These are phyloP conservation scores for Cicer bijugum DNA, from an alignment of 306 rosid species.

Conservation along the genomic window DNA sequence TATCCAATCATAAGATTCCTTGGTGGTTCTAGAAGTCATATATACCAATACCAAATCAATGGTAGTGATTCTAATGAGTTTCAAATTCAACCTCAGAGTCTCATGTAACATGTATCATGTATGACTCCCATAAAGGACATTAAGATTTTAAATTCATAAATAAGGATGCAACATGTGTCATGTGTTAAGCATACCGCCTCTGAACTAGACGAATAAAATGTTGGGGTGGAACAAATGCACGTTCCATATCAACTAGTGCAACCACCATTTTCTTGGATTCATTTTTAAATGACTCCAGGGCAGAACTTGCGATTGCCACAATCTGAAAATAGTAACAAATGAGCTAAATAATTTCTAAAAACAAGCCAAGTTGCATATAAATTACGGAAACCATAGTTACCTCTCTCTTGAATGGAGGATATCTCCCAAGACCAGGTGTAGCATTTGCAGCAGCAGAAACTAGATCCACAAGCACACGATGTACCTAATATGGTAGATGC, in stretches of 20 bases:
- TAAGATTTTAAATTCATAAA: conserved; percentile 31
- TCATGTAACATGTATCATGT: neutral
- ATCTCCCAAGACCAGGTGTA: conserved; percentile 98
- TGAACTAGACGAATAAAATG: conserved; percentile 97
- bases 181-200: conserved; percentile 69
- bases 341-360: conserved; percentile 20
- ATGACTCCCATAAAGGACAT: conserved; percentile 33
- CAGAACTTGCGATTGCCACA: conserved; percentile 89
- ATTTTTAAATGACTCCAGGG: conserved; percentile 78
- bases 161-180: conserved; percentile 29
- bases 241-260: conserved; percentile 97
- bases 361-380: conserved; percentile 3
- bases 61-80: conserved; percentile 30
- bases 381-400: conserved; percentile 47
- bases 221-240: conserved; percentile 99
- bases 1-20: conserved; percentile 31
- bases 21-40: conserved; percentile 32
- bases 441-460: conserved; percentile 93
- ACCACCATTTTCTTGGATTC: conserved; percentile 96
- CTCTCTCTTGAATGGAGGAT: conserved; percentile 99
- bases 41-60: conserved; percentile 31
- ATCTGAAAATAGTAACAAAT: conserved; percentile 59
- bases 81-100: conserved; percentile 34
- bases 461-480: conserved; percentile 86
- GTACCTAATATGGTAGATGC: conserved; percentile 62